Percentiles rank a stretch among this genome's conserved stretches.
Conservation (phyloP, 208 protist genomes). For the Trypanosoma theileri region DNA sequence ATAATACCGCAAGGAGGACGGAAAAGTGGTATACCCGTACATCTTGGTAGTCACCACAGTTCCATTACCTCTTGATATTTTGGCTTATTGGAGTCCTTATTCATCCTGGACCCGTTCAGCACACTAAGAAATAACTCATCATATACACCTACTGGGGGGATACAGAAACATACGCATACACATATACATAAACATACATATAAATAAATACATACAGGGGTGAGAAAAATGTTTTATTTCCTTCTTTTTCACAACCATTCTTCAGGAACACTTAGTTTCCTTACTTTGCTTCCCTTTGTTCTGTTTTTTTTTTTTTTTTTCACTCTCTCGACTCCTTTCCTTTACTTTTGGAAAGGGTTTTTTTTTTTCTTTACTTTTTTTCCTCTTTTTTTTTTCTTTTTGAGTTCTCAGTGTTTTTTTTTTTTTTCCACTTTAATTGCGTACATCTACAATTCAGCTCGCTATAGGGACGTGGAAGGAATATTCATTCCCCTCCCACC, state of each 20-base stretch:
- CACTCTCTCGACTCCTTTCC: no score
- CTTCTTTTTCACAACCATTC: slow-evolving; percentile 2
- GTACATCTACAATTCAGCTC: no score
- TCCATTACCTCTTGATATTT: no score
- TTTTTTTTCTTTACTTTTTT: slow-evolving; percentile 5
- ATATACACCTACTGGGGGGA: not conserved
- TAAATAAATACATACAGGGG: slow-evolving; percentile 22
- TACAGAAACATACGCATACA: slow-evolving; percentile 7
- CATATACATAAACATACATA: slow-evolving; percentile 26
- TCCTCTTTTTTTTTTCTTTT: not conserved
- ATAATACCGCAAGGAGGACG: no score
- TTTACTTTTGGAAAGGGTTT: slow-evolving; percentile 4
- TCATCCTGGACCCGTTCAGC: not conserved
- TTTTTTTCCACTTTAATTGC: not conserved
- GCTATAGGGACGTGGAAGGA: no score
- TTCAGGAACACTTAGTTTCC: not conserved
- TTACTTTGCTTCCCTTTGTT: not conserved
- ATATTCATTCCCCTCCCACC: no score
- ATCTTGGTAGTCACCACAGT: no score
- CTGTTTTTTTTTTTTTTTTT: not conserved
- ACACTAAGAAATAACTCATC: slow-evolving; percentile 1
- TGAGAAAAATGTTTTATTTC: slow-evolving; percentile 14
- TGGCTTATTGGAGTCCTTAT: not conserved
- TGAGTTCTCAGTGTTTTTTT: no score
- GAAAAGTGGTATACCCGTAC: no score